Evolutionary conservation across 305 asterid genomes (phyloP).

Genomic region (Coffea humblotiana): DNA sequence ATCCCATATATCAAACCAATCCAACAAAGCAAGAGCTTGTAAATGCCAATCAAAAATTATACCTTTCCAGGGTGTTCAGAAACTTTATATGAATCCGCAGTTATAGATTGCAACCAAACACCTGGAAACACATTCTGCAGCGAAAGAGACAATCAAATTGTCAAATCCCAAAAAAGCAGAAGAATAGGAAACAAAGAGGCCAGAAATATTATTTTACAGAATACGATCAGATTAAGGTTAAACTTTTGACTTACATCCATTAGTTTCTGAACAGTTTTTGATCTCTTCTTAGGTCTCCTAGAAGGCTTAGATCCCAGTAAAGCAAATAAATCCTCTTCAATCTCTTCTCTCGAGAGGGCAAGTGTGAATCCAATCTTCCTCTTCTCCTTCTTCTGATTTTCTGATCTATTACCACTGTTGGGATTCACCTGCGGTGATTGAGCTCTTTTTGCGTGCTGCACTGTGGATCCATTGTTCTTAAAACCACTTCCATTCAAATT

Average conservation of each 20-base stretch:
- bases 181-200: neutral
- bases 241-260: conserved; percentile 48
- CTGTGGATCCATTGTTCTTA: conserved; percentile 21
- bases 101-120: conserved; percentile 50
- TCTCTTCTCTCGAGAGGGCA: conserved; percentile 61
- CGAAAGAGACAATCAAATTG: neutral
- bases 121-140: conserved; percentile 67
- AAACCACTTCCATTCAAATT: conserved; percentile 43
- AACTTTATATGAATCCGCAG: conserved; percentile 57
- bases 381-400: conserved; percentile 43
- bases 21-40: conserved; percentile 9
- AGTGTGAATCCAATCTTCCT: conserved; percentile 43
- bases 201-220: neutral
- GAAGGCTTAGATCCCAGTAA: conserved; percentile 68
- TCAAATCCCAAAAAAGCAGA: neutral
- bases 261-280: conserved; percentile 45
- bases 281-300: conserved; percentile 75
- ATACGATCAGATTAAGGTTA: conserved; percentile 1
- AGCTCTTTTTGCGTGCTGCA: conserved; percentile 39
- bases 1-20: conserved; percentile 1
- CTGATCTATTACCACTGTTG: conserved; percentile 26
- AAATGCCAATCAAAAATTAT: conserved; percentile 10
- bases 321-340: conserved; percentile 71
- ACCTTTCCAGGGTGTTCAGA: conserved; percentile 55
- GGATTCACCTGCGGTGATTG: conserved; percentile 41